phyloP scores from a whole-genome alignment of 495 filamentous ascomycete genomes.

The Penicillium argentinense region DNA sequence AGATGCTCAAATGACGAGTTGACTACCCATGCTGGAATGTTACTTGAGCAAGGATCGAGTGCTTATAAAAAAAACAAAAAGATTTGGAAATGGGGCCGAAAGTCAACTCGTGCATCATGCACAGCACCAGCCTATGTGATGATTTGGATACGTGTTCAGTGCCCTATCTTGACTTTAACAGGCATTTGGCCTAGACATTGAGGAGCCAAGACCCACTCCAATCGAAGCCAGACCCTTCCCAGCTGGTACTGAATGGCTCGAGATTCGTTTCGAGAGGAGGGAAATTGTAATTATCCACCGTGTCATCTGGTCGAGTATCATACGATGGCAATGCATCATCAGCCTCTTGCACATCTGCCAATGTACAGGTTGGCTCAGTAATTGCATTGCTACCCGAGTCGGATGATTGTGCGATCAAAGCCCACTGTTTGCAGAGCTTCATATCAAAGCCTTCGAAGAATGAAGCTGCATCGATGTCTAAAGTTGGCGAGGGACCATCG shows the following conservation, averaged over 20 bases:
- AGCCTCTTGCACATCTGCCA: constrained; percentile 22
- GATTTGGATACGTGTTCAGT: too few relatives aligned
- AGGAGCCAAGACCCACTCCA: constrained; percentile 33
- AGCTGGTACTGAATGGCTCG: constrained; percentile 23
- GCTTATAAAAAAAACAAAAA: too few relatives aligned
- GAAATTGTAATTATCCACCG: constrained; percentile 11
- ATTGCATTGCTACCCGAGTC: constrained; percentile 1
- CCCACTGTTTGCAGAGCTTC: constrained; percentile 27
- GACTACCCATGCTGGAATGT: too few relatives aligned
- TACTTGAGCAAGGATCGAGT: too few relatives aligned
- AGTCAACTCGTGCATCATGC: too few relatives aligned
- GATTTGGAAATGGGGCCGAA: too few relatives aligned
- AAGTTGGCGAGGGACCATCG: constrained; percentile 15
- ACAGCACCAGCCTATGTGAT: too few relatives aligned
- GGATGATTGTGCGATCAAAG: constrained; percentile 21
- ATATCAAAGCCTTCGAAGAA: constrained; percentile 31
- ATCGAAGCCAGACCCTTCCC: constrained; percentile 32
- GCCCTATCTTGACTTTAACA: too few relatives aligned
- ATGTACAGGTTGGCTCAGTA: constrained; percentile 14
- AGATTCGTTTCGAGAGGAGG: constrained; percentile 17
- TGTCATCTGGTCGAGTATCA: constrained; percentile 11
- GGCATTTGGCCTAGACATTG: constrained; percentile 16
- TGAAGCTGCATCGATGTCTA: constrained; percentile 21
- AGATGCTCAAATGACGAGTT: too few relatives aligned
- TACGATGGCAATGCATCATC: constrained; percentile 9